Evolutionary conservation across 345 rosid species (phyloP).

Genomic region (Citrus cavaleriei): DNA sequence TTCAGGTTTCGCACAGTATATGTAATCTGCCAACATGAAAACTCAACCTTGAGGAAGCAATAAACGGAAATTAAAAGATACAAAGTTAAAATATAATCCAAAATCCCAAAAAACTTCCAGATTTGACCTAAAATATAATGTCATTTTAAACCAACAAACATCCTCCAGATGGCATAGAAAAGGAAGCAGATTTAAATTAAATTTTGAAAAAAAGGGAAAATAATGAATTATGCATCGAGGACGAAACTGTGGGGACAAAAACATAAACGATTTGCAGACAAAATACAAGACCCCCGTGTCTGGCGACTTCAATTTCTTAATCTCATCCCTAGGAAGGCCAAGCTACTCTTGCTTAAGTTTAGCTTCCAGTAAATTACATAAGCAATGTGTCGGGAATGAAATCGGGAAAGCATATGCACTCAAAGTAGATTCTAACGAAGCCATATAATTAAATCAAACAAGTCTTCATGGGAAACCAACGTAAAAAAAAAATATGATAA

Average conservation of each 20-base stretch:
- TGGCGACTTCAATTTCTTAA: conserved; percentile 66
- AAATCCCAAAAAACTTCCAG: background rate
- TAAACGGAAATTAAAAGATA: background rate
- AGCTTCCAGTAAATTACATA: conserved; percentile 78
- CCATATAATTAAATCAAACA: no score
- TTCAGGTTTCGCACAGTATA: conserved; percentile 57
- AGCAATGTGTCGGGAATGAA: conserved; percentile 10
- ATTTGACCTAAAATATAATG: background rate
- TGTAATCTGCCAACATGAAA: conserved; percentile 63
- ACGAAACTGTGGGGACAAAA: background rate
- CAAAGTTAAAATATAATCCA: background rate
- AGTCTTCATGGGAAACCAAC: no score
- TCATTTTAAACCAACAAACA: background rate
- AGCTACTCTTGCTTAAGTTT: conserved; percentile 74
- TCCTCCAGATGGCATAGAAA: background rate
- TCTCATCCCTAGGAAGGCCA: conserved; percentile 68
- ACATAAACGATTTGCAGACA: background rate
- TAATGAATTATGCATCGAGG: background rate
- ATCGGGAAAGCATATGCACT: no score
- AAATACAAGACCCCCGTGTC: conserved; percentile 67
- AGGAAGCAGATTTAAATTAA: background rate
- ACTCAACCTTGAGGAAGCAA: conserved; percentile 7
- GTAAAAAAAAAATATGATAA: no score
- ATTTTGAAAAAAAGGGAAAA: no score
- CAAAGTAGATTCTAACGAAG: no score